Base-by-base conservation (phyloP, 192 early-diverging fungal species). In the Coemansia guatemalensis region DNA sequence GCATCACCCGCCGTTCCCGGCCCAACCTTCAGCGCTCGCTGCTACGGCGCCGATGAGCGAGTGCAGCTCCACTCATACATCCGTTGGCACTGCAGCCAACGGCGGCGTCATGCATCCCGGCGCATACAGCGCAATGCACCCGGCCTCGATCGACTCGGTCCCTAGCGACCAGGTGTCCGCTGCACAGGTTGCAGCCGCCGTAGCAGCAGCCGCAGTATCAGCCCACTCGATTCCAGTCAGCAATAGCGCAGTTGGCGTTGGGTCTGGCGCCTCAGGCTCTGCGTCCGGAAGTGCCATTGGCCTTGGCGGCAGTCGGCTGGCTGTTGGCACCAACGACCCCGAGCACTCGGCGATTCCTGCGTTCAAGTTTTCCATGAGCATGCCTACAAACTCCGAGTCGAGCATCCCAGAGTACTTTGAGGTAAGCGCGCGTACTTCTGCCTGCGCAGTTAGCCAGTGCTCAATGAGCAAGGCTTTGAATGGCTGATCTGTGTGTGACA, bases 381-480 rank as follows among this genome's bases (percentile, higher is more conserved):
- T 78, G 62, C 69, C 64, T 27, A 54, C 69, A 20, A 56, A 60
- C 67, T 48, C 62, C 67, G 76, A 78, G 48, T 56, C 70, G 4
- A 48, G 27, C n/a, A 61, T 78, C 33, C 76, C 76, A 4, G 76
- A 78, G 8, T 78, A 78, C 57, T 71, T 78, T 60, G 76, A 78
- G 52, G 76, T 73, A 73, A 69, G 67, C 21, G 9, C 5, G 14
- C 26, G 20, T 5, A 26, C 23, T 47, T 59, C 23, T 59, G 14
- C 12, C 4, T 44, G 39, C 3, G 39, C 14, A 44, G 14, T 17
- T 17, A 44, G 9, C 3, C 12, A 17, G 39, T 8, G 9, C 14
- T 12, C 11, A 44, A 8, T 44, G 14, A 4, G 39, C 14, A 0
- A 17, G 39, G 12, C 17, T 35, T 62, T 62, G 24, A n/a, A 24